Base-by-base conservation (phyloP, 495 filamentous ascomycete species). In the Amniculicola lignicola region DNA sequence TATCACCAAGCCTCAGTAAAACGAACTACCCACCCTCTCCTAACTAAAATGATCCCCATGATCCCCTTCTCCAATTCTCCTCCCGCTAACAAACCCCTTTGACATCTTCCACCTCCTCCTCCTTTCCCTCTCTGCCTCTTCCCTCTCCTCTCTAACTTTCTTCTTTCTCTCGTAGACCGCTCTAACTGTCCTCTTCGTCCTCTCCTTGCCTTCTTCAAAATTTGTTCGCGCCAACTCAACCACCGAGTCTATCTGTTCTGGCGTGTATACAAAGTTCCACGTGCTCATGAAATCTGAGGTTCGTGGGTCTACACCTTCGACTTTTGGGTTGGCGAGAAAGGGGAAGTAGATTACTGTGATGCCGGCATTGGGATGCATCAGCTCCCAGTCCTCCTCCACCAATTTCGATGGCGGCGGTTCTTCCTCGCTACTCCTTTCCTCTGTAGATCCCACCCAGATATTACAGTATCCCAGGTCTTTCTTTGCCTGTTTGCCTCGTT, bases 251-350 rank as follows among this genome's bases (percentile, higher is more conserved):
- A 96, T 77, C 64, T 96, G 84, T 51, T 89, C 79, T 0, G 90
- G 87, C 28, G 87, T 90, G 70, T 95, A 96, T 37, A 95, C 82
- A 67, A 96, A 96, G 68, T 96, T 98, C 93, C 93, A 97, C 1
- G 93, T 98, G 61, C 82, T 88, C 70, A 96, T 79, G 74, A 90
- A 98, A 43, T 90, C 87, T 52, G 80, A 82, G 11, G 76, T 80
- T 28, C 85, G 80, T 0, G 93, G 92, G 66, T 96, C 84, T 22
- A 96, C 85, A 44, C 81, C 86, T 4, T 78, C 77, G 0, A 92
- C 87, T 16, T 84, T 81, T 0, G 84, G 77, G 67, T 98, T 96
- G 15, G 84, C 82, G 9, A 96, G 73, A 56, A 95, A 82, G 2
- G 93, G 93, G 65, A 96, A 87, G 71, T 98, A 98, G 24, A 95